Conservation (phyloP, 176 grass and related monocot species). For the Pharus latifolius region DNA sequence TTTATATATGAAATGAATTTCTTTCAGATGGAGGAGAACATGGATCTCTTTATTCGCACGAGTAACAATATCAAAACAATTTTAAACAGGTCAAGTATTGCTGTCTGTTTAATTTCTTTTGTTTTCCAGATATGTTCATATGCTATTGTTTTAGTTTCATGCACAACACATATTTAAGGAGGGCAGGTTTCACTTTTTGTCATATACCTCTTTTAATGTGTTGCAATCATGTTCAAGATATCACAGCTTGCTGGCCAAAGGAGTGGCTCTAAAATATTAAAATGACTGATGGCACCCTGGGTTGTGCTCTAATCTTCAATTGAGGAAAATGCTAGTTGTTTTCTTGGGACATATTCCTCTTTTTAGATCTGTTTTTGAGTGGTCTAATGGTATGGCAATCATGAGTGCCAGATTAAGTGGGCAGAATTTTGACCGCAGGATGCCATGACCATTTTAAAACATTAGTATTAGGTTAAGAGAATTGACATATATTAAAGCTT, state of each 20-base stretch:
- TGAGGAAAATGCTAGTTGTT: neutral
- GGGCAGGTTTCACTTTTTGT: neutral
- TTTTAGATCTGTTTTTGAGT: neutral
- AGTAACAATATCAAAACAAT: constrained; percentile 68
- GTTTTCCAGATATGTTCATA: neutral
- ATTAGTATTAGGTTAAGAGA: neutral
- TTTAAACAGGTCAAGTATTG: constrained; percentile 57
- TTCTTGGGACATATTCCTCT: neutral
- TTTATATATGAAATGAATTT: constrained; percentile 19
- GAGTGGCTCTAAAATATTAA: neutral
- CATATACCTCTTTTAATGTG: neutral
- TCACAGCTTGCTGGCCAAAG: neutral
- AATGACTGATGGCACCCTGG: neutral
- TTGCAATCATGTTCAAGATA: neutral
- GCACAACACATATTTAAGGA: neutral
- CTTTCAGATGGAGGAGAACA: constrained; percentile 53
- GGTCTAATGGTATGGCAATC: neutral
- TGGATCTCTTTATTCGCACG: constrained; percentile 43
- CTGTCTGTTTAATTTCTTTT: neutral
- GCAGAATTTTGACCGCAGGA: neutral
- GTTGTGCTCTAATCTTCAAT: neutral
- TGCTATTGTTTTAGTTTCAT: neutral
- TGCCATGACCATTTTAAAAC: neutral
- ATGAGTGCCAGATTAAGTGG: neutral
- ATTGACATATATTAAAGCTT: neutral